Base-by-base conservation (phyloP, 768 basidiomycete species). In the Pulveroboletus frians region DNA sequence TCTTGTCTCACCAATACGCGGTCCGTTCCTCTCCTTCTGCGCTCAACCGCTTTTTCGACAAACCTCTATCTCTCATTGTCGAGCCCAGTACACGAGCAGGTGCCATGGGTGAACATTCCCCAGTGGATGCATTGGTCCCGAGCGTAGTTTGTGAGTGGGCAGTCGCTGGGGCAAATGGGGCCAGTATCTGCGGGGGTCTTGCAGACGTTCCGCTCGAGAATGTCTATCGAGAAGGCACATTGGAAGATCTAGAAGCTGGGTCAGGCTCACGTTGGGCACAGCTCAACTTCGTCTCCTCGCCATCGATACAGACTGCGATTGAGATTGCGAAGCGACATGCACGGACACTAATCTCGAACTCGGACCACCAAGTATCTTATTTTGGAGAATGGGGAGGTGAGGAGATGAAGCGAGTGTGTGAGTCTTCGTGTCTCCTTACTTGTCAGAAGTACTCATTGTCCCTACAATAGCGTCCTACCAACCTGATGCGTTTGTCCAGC, bases 31-130 rank as follows among this genome's bases (percentile, higher is more conserved):
- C 84, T 2, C 69, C 74, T 49, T 81, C 79, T 50, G 78, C 82
- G 5, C 72, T 77, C 37, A 96, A 96, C 59, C 75, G 95, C 30
- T 96, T 91, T 79, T 89, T 83, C 65, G 94, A 98, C 72, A 98
- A 96, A 68, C 76, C 85, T 2, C 78, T 87, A 34, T 84, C 84
- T 4, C 70, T 96, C 46, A 78, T 90, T 41, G 83, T 97, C 32
- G 94, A 98, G 64, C 79, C 84, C 1, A 88, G 85, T 46, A 84
- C 85, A 2, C 83, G 89, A 32, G 88, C 90, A 6, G 89, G 92
- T 34, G 86, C 88, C 36, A 80, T 83, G 59, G 94, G 94, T 5
- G 94, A 97, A 69, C 93, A 95, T 64, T 88, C 90, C 0, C 85
- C 89, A 0, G 85, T 85, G 50, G 94, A 96, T 54, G 95, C 93